Percentiles rank a stretch among this genome's conserved stretches.
phyloP scores from a whole-genome alignment of 306 rosid genomes.

The Trifolium subterraneum region DNA sequence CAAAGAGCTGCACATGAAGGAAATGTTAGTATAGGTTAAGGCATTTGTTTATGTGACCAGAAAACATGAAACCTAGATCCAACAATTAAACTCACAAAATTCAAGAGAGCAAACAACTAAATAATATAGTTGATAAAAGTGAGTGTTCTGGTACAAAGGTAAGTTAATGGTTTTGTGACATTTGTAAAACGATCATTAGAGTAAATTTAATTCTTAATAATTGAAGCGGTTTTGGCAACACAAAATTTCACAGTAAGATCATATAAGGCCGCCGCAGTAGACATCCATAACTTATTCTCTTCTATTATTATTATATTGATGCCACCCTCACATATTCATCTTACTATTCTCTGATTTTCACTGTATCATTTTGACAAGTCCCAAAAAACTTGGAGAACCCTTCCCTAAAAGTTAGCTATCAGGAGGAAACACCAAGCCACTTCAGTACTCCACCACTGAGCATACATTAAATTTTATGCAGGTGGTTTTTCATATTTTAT shows the following conservation, averaged over 20 bases:
- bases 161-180: background rate
- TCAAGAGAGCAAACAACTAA: conserved; percentile 20
- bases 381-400: background rate
- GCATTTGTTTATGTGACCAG: background rate
- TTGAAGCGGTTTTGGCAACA: background rate
- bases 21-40: conserved; percentile 7
- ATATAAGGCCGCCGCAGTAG: background rate
- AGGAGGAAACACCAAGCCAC: background rate
- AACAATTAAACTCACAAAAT: conserved; percentile 12
- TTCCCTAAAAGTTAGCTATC: background rate
- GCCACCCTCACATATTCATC: background rate
- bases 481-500: background rate
- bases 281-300: background rate
- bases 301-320: background rate
- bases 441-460: background rate
- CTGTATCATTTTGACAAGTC: background rate
- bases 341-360: background rate
- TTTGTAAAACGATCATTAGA: background rate
- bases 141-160: conserved; percentile 1
- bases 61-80: conserved; percentile 4
- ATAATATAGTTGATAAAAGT: background rate
- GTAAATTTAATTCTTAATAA: background rate
- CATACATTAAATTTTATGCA: background rate
- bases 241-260: background rate
- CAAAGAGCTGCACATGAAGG: conserved; percentile 69